Base-by-base conservation (phyloP, 129 eudicot species). In the Heracleum sosnowskyi region DNA sequence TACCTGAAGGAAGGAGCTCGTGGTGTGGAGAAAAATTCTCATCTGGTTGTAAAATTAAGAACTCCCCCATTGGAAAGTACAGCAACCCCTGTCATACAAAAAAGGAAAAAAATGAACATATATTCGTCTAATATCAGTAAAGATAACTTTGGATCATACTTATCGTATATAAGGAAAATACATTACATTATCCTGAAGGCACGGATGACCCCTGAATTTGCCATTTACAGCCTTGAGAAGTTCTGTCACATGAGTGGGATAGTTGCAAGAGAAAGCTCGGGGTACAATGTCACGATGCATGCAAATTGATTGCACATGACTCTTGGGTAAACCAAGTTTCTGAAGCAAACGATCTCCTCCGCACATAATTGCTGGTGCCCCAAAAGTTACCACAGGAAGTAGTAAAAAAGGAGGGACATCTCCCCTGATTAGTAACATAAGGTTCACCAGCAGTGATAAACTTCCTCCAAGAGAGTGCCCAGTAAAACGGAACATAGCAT, bases 381-480 rank as follows among this genome's bases (percentile, higher is more conserved):
- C 99, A 73, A 88, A 92, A 22, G 99, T 89, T 69, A 92, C 80
- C 35, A 92, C 97, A 15, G 99, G 90, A 41, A 96, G 99, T 77
- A 96, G 86, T 2, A 97, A 89, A 82, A 97, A 79, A 49, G 83
- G 83, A 2, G 95, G 91, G 15, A 88, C 97, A 83, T 84, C 91
- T 2, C 89, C 95, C 31, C 97, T 84, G 73, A 91, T 87, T 35
- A 96, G 39, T 77, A 96, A 78, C 99, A 92, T 92, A n/a, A 96
- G 95, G 81, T 92, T 92, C 44, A 96, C 90, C 33, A 92, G 89
- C 78, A 92, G 22, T 9, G 99, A 89, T 80, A 96, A 86, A 81
- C 99, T 92, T 66, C 99, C 99, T 4, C 99, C 99, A 77, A 96
- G 97, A 77, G 99, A 96, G 83, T 96, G 99, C 55, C 99, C 99